phyloP scores from a whole-genome alignment of 805 yeast genomes.

The Wickerhamiella sorbophila region DNA sequence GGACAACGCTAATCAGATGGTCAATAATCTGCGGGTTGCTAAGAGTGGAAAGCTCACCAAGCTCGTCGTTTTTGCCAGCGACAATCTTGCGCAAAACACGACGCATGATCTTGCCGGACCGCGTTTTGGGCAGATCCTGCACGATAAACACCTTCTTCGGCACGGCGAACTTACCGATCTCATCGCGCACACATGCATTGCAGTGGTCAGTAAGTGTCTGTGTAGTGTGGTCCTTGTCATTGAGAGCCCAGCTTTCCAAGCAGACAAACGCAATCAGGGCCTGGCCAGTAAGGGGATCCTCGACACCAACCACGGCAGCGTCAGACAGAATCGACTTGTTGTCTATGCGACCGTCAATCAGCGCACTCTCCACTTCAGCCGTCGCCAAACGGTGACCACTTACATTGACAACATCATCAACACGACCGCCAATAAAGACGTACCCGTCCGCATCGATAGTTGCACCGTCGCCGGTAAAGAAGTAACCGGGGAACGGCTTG shows the following conservation, averaged over 20 bases:
- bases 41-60: slow-evolving; percentile 74
- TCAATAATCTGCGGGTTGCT: slow-evolving; percentile 70
- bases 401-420: slow-evolving; percentile 78
- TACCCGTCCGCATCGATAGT: slow-evolving; percentile 74
- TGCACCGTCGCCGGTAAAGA: slow-evolving; percentile 85
- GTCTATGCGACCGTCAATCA: slow-evolving; percentile 34
- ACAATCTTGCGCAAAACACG: slow-evolving; percentile 77
- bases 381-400: slow-evolving; percentile 82
- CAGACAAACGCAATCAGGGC: slow-evolving; percentile 76
- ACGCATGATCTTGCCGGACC: slow-evolving; percentile 93
- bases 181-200: slow-evolving; percentile 65
- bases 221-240: background rate
- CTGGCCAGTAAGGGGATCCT: slow-evolving; percentile 74
- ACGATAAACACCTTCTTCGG: slow-evolving; percentile 70
- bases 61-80: slow-evolving; percentile 71
- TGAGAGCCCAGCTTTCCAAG: slow-evolving; percentile 29
- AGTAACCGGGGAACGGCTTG: slow-evolving; percentile 67
- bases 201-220: slow-evolving; percentile 36
- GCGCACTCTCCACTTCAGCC: slow-evolving; percentile 75
- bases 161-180: slow-evolving; percentile 74
- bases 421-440: slow-evolving; percentile 77
- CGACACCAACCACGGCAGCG: slow-evolving; percentile 72
- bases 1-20: slow-evolving; percentile 51
- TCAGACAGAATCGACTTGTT: slow-evolving; percentile 51
- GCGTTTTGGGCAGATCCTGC: slow-evolving; percentile 79